Evolutionary conservation across 202 grass and related monocot genomes (phyloP).

Genomic region (Cymbopogon flexuosus): DNA sequence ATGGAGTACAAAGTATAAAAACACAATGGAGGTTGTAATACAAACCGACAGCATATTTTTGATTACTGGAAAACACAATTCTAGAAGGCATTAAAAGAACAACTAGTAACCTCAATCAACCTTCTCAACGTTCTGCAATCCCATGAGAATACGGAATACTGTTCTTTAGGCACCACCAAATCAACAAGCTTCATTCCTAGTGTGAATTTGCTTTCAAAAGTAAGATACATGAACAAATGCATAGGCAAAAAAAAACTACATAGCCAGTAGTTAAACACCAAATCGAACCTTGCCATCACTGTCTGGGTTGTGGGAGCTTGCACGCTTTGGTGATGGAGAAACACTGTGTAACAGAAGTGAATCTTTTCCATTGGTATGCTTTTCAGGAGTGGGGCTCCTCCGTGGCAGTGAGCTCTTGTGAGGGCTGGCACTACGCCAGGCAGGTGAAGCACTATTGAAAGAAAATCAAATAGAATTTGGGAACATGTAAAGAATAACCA

Average conservation of each 20-base stretch:
- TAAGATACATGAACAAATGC: not conserved
- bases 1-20: slow-evolving; percentile 1
- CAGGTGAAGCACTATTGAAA: slow-evolving; percentile 46
- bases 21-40: slow-evolving; percentile 23
- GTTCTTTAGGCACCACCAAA: not conserved
- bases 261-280: not conserved
- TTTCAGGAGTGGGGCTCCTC: slow-evolving; percentile 41
- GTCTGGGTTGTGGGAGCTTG: slow-evolving; percentile 40
- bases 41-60: slow-evolving; percentile 28
- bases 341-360: slow-evolving; percentile 44
- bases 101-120: slow-evolving; percentile 43
- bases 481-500: not conserved
- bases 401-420: slow-evolving; percentile 32
- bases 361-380: slow-evolving; percentile 36
- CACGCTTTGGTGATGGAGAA: slow-evolving; percentile 45
- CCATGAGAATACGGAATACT: not conserved
- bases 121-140: slow-evolving; percentile 8
- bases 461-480: slow-evolving; percentile 18
- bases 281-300: slow-evolving; percentile 43
- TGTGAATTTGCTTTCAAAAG: not conserved
- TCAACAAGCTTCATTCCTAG: slow-evolving; percentile 43
- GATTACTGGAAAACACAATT: slow-evolving; percentile 27
- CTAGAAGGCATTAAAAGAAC: slow-evolving; percentile 35
- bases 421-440: slow-evolving; percentile 35
- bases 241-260: not conserved